Base-by-base conservation (phyloP, 805 yeast genomes). In the Citeromyces matritensis region DNA sequence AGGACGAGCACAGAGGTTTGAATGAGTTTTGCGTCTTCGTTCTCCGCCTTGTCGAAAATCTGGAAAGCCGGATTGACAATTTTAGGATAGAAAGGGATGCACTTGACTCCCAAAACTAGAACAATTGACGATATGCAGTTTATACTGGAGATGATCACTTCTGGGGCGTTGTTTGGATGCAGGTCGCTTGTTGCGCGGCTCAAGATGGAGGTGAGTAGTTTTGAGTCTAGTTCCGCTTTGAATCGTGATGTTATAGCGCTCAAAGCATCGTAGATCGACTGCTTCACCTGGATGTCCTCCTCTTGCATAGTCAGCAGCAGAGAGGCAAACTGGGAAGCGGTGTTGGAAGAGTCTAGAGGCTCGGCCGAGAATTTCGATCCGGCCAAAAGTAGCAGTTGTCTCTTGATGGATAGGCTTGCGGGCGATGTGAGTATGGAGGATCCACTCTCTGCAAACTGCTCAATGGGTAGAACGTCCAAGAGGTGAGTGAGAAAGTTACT, bases 51-150 rank as follows among this genome's bases (percentile, higher is more conserved):
- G 4, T 28, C 34, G 55, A 81, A 78, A 25, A 82, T 63, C 17
- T 58, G 56, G 33, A 84, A 60, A 8, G 81, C 60, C 9, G 84
- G 82, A 10, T 85, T 83, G 38, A 91, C 69, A 46, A 86, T 75
- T 51, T 75, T 77, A 23, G 96, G 83, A 62, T 85, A 81, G 45
- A 65, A 69, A 5, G 94, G 86, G 47, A 91, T 77, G 39, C 77
- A 64, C 46, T 84, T 81, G 12, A 93, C 86, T 33, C 98, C 98
- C 29, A 86, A 53, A 15, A 73, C 67, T 32, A 74, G 70, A 33
- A 83, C 68, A 34, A 84, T 57, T 40, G 74, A 72, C 35, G 82
- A 72, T 38, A 83, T 68, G 36, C 78, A 73, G 41, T 76, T 69
- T 35, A 84, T 60, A 1, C 95, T 70, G 1, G 95, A 69, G 24